These are phyloP conservation scores for Flaveria ramosissima DNA, from an alignment of 129 eudicot genomes.

Conservation along the genomic window DNA sequence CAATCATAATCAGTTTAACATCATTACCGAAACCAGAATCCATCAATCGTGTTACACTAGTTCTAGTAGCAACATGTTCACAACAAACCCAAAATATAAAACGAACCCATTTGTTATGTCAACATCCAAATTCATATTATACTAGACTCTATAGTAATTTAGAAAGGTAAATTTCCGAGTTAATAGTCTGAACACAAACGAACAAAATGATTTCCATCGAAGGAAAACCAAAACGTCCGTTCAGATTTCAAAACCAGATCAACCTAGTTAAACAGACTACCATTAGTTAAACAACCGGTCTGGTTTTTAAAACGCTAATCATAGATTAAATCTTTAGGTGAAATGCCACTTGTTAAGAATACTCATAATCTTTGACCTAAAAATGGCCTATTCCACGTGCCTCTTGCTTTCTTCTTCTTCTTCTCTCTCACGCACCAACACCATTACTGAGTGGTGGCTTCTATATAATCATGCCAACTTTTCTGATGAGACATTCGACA, in stretches of 20 bases:
- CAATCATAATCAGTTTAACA: no score
- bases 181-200: no score
- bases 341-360: conserved; percentile 9
- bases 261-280: background rate
- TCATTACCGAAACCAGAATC: no score
- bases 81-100: no score
- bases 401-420: conserved; percentile 19
- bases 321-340: background rate
- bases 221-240: background rate
- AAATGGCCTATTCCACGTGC: conserved; percentile 39
- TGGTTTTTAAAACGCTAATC: background rate
- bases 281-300: background rate
- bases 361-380: conserved; percentile 15
- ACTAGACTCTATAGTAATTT: no score
- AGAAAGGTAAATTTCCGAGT: no score
- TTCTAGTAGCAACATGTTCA: no score
- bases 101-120: no score
- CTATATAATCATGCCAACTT: conserved; percentile 34
- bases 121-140: no score
- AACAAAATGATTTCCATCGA: background rate
- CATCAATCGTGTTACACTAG: no score
- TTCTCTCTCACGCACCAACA: conserved; percentile 41
- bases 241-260: background rate
- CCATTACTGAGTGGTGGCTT: conserved; percentile 41
- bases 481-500: conserved; percentile 36